Conservation (phyloP, 1,284 basidiomycete species). For the Neotropicomus parvogracilis region DNA sequence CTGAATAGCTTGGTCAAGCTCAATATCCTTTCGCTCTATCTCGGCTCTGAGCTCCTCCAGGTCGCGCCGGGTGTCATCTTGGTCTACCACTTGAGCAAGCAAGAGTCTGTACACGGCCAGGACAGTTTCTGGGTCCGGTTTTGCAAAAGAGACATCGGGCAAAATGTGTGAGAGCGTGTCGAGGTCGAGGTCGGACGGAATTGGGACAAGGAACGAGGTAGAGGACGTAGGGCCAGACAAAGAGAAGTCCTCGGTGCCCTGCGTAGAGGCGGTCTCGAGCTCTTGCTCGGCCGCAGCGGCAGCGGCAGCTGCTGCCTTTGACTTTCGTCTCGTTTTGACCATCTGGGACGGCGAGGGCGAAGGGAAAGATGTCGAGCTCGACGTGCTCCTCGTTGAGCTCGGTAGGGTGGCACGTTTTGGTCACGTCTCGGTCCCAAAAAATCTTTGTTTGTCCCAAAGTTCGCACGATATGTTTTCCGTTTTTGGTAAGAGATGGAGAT, state of each 20-base stretch:
- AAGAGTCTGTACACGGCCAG: slow-evolving; percentile 59
- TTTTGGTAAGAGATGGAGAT: not conserved
- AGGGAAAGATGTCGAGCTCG: no score
- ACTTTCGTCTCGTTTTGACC: slow-evolving; percentile 44
- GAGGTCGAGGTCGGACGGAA: slow-evolving; percentile 60
- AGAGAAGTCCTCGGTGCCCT: slow-evolving; percentile 31
- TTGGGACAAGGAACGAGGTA: slow-evolving; percentile 33
- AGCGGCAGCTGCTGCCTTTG: slow-evolving; percentile 35
- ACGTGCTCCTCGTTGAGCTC: no score
- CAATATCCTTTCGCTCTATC: slow-evolving; percentile 65
- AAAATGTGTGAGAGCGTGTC: slow-evolving; percentile 51
- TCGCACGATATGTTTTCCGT: slow-evolving; percentile 15
- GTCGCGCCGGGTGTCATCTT: slow-evolving; percentile 53
- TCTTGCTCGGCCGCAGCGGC: slow-evolving; percentile 30
- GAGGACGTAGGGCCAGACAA: slow-evolving; percentile 1
- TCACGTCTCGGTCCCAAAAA: slow-evolving; percentile 3
- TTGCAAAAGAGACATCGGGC: slow-evolving; percentile 52
- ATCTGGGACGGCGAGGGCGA: slow-evolving; percentile 8
- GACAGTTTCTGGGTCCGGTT: slow-evolving; percentile 56
- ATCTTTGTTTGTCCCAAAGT: not conserved
- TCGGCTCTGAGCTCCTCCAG: slow-evolving; percentile 65
- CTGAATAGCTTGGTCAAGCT: slow-evolving; percentile 74
- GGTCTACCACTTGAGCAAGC: slow-evolving; percentile 50
- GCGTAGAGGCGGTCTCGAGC: slow-evolving; percentile 33
- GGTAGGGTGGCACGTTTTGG: not conserved